Evolutionary conservation across 2,329 filamentous ascomycete genomes (phyloP).

Genomic region (Akanthomyces dipterigenus): DNA sequence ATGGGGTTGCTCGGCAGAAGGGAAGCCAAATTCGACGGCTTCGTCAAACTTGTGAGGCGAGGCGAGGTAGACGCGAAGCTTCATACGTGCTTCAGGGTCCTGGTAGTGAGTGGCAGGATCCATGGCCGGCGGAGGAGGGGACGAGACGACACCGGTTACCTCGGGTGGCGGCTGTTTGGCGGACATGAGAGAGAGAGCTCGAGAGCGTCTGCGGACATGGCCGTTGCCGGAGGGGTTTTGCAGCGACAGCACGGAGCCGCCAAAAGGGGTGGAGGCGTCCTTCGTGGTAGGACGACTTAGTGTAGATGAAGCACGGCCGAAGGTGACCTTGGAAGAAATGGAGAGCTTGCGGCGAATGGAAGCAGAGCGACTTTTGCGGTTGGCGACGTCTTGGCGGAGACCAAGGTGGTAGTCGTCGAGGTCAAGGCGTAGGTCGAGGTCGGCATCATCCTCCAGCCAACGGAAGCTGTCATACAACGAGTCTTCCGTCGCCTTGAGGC

Average conservation of each 20-base stretch:
- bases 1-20: conserved; percentile 45
- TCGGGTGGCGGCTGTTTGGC: conserved; percentile 28
- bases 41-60: conserved; percentile 97
- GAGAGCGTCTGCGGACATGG: conserved; percentile 45
- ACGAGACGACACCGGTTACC: conserved; percentile 17
- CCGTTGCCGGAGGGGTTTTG: conserved; percentile 20
- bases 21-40: conserved; percentile 88
- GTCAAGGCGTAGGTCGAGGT: conserved; percentile 59
- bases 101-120: conserved; percentile 78
- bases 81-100: conserved; percentile 80
- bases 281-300: conserved; percentile 41
- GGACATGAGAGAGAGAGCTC: conserved; percentile 47
- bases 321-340: conserved; percentile 56
- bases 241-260: conserved; percentile 17
- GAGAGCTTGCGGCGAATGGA: conserved; percentile 68
- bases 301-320: conserved; percentile 48
- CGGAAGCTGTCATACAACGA: conserved; percentile 61
- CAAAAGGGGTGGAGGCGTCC: conserved; percentile 26
- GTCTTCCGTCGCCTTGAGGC: conserved; percentile 33
- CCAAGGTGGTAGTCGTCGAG: conserved; percentile 66
- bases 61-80: conserved; percentile 76
- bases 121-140: conserved; percentile 37
- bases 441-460: conserved; percentile 67
- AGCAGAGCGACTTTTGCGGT: conserved; percentile 42
- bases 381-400: conserved; percentile 42